Evolutionary conservation across 2,329 filamentous ascomycete genomes (phyloP).

Genomic region (Pseudogymnoascus sp.): DNA sequence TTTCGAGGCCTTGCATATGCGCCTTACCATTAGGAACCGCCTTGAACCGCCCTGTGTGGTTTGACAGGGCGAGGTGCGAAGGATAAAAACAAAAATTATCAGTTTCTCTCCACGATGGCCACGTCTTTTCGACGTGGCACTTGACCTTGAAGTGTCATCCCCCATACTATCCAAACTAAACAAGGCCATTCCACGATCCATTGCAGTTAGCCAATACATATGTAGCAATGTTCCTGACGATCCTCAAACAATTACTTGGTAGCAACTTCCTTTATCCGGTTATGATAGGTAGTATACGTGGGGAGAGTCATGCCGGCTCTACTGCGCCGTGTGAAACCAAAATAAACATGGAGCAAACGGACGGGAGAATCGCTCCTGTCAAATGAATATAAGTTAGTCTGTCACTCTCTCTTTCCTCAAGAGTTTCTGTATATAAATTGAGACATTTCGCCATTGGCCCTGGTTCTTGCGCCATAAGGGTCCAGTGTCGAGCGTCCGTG

Average conservation of each 20-base stretch:
- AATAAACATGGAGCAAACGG: not conserved
- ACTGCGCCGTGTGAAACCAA: constrained; percentile 1
- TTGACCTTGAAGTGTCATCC: constrained; percentile 1
- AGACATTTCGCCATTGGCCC: constrained; percentile 9
- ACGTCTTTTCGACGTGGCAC: constrained; percentile 8
- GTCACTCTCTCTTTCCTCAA: not conserved
- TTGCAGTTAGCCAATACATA: not conserved
- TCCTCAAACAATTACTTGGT: not conserved
- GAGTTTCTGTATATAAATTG: not conserved
- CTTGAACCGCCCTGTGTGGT: not conserved
- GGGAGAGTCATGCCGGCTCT: not conserved
- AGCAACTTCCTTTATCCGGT: not conserved
- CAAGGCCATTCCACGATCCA: not conserved
- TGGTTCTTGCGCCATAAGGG: constrained; percentile 10
- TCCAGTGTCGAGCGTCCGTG: not conserved
- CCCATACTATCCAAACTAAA: not conserved
- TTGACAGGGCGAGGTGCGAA: not conserved
- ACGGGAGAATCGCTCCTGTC: not conserved
- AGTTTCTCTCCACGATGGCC: not conserved
- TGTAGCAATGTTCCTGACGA: constrained; percentile 6
- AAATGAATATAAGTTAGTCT: not conserved
- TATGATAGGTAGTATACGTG: not conserved
- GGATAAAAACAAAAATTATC: constrained; percentile 5
- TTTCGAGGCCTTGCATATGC: constrained; percentile 3
- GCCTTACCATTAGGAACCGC: not conserved